Conservation (phyloP, 1,284 basidiomycete species). For the Uromyces viciae-fabae region DNA sequence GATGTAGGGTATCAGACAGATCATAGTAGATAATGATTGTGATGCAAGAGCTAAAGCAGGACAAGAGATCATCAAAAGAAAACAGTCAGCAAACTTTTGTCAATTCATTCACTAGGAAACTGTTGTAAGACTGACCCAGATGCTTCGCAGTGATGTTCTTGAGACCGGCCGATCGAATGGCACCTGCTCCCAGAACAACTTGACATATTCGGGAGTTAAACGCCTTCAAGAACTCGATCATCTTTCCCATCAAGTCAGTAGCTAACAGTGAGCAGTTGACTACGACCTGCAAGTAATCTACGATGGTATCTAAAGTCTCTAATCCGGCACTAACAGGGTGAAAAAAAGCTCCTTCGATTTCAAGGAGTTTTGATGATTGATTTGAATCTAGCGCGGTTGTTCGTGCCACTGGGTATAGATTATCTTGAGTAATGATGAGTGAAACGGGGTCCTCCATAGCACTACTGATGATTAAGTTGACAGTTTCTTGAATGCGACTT, state of each 20-base stretch:
- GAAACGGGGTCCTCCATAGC: conserved; percentile 77
- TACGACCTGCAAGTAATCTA: conserved; percentile 83
- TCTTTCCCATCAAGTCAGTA: conserved; percentile 85
- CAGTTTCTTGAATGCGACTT: conserved; percentile 65
- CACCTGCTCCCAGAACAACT: conserved; percentile 93
- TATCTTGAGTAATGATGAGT: conserved; percentile 56
- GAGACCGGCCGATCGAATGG: conserved; percentile 92
- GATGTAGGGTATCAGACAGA: conserved; percentile 91
- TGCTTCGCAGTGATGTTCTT: conserved; percentile 99
- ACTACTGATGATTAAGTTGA: conserved; percentile 70
- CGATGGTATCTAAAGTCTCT: conserved; percentile 69
- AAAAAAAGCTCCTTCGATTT: conserved; percentile 76
- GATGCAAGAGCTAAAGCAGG: conserved; percentile 75
- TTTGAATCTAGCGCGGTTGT: conserved; percentile 40
- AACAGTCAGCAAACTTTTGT: background rate
- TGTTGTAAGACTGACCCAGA: conserved; percentile 63
- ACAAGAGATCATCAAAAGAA: conserved; percentile 2
- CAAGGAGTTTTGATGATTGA: conserved; percentile 66
- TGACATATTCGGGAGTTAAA: conserved; percentile 99
- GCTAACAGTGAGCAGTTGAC: conserved; percentile 82
- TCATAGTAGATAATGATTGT: conserved; percentile 88
- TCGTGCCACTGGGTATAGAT: conserved; percentile 24
- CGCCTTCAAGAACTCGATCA: conserved; percentile 90
- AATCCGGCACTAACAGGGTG: conserved; percentile 82
- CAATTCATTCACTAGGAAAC: background rate